Conservation (phyloP, 1,284 basidiomycete species). For the Heterobasidion parviporum region DNA sequence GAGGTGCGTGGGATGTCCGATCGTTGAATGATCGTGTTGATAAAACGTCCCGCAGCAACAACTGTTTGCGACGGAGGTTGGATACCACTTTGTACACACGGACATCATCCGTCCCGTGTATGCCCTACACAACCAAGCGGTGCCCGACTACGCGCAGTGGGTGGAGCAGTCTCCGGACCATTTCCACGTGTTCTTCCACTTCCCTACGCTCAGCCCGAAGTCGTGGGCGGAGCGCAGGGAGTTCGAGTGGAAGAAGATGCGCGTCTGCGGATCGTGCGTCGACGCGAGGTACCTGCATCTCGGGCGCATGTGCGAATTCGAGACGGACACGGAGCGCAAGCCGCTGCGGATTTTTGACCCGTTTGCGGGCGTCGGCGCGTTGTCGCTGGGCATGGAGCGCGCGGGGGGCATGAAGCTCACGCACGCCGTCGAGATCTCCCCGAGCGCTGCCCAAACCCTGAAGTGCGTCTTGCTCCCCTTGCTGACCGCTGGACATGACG, state of each 20-base stretch:
- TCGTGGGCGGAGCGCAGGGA: conserved; percentile 29
- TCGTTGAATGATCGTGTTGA: not conserved
- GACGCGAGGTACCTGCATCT: conserved; percentile 19
- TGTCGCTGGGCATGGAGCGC: conserved; percentile 47
- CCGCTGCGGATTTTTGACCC: conserved; percentile 48
- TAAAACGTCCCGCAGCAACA: conserved; percentile 32
- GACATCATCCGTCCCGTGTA: conserved; percentile 39
- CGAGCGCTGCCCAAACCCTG: conserved; percentile 60
- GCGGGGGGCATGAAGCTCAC: conserved; percentile 43
- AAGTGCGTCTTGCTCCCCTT: conserved; percentile 28
- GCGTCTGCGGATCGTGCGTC: conserved; percentile 39
- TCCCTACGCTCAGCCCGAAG: conserved; percentile 30
- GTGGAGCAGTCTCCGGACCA: conserved; percentile 40
- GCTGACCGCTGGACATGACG: too few relatives aligned
- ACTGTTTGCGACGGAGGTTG: conserved; percentile 29
- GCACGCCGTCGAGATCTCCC: conserved; percentile 60
- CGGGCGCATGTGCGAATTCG: conserved; percentile 9
- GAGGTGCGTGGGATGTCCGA: conserved; percentile 23
- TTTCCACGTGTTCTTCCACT: conserved; percentile 45
- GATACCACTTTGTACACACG: conserved; percentile 21
- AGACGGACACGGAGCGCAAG: conserved; percentile 12
- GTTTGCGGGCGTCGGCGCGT: conserved; percentile 60
- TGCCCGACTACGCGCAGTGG: conserved; percentile 35
- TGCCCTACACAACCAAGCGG: conserved; percentile 29
- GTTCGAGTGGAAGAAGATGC: conserved; percentile 26